Percentiles rank a stretch among this genome's conserved stretches.
Conservation (phyloP, 306 rosid species). For the Cucumis cinereus region DNA sequence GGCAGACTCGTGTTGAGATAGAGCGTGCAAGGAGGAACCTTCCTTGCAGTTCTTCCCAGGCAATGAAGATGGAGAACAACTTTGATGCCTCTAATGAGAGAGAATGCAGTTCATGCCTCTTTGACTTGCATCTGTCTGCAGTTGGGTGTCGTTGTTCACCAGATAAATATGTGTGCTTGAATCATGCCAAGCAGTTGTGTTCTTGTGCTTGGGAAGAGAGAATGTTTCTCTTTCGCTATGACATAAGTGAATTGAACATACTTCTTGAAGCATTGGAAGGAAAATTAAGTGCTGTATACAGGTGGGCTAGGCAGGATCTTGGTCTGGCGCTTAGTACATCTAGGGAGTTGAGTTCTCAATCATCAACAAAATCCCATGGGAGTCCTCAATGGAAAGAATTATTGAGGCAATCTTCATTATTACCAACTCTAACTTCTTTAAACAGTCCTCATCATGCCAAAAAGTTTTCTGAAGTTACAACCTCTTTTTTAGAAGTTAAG, state of each 20-base stretch:
- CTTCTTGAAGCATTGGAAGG: constrained; percentile 97
- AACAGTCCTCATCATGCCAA: constrained; percentile 22
- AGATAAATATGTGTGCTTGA: constrained; percentile 80
- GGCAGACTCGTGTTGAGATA: constrained; percentile 69
- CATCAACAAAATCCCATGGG: constrained; percentile 18
- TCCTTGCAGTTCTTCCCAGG: constrained; percentile 48
- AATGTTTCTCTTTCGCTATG: constrained; percentile 90
- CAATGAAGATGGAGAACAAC: constrained; percentile 74
- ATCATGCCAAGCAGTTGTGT: constrained; percentile 87
- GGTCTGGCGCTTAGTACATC: constrained; percentile 70
- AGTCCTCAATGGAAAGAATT: constrained; percentile 27
- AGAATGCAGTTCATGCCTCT: constrained; percentile 76
- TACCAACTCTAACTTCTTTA: constrained; percentile 18
- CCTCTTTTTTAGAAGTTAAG: constrained; percentile 15
- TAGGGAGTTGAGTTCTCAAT: constrained; percentile 29
- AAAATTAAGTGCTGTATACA: constrained; percentile 83
- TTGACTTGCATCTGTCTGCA: constrained; percentile 94
- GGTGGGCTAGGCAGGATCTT: constrained; percentile 95
- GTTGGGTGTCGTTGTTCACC: constrained; percentile 83
- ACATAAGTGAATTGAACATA: constrained; percentile 56
- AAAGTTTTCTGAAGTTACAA: constrained; percentile 23
- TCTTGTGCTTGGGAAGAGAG: constrained; percentile 66
- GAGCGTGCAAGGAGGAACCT: constrained; percentile 61
- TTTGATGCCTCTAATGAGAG: constrained; percentile 85
- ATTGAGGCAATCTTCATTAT: constrained; percentile 20